These are phyloP conservation scores for Cryptococcus sp. DNA, from an alignment of 1,284 basidiomycete species.

Conservation along the genomic window DNA sequence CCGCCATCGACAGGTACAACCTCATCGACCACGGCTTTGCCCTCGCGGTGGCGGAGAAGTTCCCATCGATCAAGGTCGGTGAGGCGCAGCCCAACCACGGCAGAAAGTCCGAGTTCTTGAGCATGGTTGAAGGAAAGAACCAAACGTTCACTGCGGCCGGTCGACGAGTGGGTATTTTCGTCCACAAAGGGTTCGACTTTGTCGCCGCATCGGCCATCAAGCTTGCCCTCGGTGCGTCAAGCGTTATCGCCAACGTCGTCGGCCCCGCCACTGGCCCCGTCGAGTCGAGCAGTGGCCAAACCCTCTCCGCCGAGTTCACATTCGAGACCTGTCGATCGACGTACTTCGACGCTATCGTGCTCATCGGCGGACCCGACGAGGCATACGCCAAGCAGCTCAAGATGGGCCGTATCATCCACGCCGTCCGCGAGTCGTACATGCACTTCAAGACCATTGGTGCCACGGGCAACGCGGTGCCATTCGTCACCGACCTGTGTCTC, in stretches of 20 bases:
- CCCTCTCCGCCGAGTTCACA: constrained; percentile 39
- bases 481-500: constrained; percentile 40
- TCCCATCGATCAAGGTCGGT: constrained; percentile 59
- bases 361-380: constrained; percentile 62
- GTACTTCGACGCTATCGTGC: constrained; percentile 73
- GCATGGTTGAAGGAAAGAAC: constrained; percentile 59
- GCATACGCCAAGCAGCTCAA: constrained; percentile 60
- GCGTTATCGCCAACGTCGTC: constrained; percentile 67
- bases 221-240: constrained; percentile 58
- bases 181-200: constrained; percentile 71
- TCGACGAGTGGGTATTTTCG: constrained; percentile 68
- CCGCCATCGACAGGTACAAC: constrained; percentile 66
- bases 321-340: constrained; percentile 72
- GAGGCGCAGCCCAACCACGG: constrained; percentile 64
- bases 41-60: constrained; percentile 60
- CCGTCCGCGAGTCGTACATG: constrained; percentile 74
- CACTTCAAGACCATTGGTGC: constrained; percentile 77
- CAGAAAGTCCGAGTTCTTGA: constrained; percentile 60
- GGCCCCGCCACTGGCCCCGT: constrained; percentile 67
- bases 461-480: constrained; percentile 57
- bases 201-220: constrained; percentile 63
- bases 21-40: constrained; percentile 69
- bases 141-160: constrained; percentile 58
- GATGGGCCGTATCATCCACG: constrained; percentile 56
- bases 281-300: constrained; percentile 50